These are phyloP conservation scores for Rhizopus microsporus DNA, from an alignment of 371 early-diverging fungal species.

Conservation along the genomic window DNA sequence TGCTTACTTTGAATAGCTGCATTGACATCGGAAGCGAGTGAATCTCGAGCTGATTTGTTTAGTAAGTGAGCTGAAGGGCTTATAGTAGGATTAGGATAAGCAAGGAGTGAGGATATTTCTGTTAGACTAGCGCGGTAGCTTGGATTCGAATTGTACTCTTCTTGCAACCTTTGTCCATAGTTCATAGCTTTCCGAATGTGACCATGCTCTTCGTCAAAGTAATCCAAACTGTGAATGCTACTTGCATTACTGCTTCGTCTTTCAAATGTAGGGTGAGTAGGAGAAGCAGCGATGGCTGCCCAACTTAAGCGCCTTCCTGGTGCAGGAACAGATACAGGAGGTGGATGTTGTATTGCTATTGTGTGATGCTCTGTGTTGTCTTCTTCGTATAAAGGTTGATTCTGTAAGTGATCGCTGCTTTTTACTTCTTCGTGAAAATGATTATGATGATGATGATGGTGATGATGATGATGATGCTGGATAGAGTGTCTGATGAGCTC, in stretches of 20 bases:
- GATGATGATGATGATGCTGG: background rate
- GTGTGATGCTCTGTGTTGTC: background rate
- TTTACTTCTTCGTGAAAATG: slow-evolving; percentile 7
- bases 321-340: slow-evolving; percentile 28
- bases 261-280: slow-evolving; percentile 5
- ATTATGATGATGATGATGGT: too few species aligned
- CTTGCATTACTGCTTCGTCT: slow-evolving; percentile 9
- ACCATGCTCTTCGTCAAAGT: slow-evolving; percentile 19
- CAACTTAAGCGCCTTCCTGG: slow-evolving; percentile 41
- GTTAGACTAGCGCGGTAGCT: slow-evolving; percentile 12
- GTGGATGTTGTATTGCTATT: slow-evolving; percentile 8
- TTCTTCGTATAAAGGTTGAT: slow-evolving; percentile 16
- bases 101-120: slow-evolving; percentile 68
- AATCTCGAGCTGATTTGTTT: slow-evolving; percentile 52
- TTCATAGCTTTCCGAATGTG: slow-evolving; percentile 51
- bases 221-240: slow-evolving; percentile 6
- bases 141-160: slow-evolving; percentile 61
- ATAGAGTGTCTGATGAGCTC: slow-evolving; percentile 8
- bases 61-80: slow-evolving; percentile 57
- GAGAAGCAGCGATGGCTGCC: slow-evolving; percentile 36
- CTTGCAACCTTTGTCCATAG: slow-evolving; percentile 71
- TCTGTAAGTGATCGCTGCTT: slow-evolving; percentile 4
- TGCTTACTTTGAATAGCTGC: slow-evolving; percentile 66
- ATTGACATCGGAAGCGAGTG: slow-evolving; percentile 69
- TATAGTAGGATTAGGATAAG: slow-evolving; percentile 62